phyloP scores from a whole-genome alignment of 1,284 basidiomycete species.

The Cutaneotrichosporon sp. region DNA sequence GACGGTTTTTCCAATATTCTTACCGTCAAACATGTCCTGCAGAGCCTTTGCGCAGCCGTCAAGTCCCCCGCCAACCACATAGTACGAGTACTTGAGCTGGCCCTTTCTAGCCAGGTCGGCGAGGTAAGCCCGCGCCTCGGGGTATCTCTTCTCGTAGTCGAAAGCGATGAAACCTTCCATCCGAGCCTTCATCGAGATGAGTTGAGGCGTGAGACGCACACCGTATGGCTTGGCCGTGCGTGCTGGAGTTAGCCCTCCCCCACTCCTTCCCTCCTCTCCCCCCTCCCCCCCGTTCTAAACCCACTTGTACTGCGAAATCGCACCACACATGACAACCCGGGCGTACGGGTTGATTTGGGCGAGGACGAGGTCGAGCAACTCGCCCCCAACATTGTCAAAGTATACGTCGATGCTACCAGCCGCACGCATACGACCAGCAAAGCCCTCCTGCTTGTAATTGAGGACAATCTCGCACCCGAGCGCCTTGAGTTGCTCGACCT shows the following conservation, averaged over 20 bases:
- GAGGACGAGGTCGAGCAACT: slow-evolving; percentile 70
- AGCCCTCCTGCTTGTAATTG: slow-evolving; percentile 80
- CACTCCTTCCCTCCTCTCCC: too few species aligned
- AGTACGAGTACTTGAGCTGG: slow-evolving; percentile 77
- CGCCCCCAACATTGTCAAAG: slow-evolving; percentile 82
- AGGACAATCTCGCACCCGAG: slow-evolving; percentile 77
- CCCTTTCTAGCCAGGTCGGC: slow-evolving; percentile 61
- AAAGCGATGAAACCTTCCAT: slow-evolving; percentile 63
- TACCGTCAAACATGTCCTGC: slow-evolving; percentile 71
- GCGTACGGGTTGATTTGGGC: slow-evolving; percentile 71
- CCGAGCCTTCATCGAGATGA: slow-evolving; percentile 68
- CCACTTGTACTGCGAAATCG: slow-evolving; percentile 59
- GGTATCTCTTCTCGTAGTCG: slow-evolving; percentile 59
- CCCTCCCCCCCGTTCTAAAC: not conserved
- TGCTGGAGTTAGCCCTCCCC: slow-evolving; percentile 8
- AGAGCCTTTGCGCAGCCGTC: slow-evolving; percentile 69
- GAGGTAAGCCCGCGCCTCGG: slow-evolving; percentile 55
- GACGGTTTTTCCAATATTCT: slow-evolving; percentile 74
- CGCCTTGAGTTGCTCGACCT: slow-evolving; percentile 78
- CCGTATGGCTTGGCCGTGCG: slow-evolving; percentile 39
- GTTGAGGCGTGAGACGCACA: slow-evolving; percentile 54
- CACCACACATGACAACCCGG: slow-evolving; percentile 71
- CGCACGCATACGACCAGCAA: slow-evolving; percentile 59
- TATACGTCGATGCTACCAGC: slow-evolving; percentile 68
- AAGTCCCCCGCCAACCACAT: slow-evolving; percentile 65